A percentile compares a stretch with the other conserved stretches of the same genome.
Evolutionary conservation across 805 yeast species (phyloP).

Genomic region (Nematodospora valgi): DNA sequence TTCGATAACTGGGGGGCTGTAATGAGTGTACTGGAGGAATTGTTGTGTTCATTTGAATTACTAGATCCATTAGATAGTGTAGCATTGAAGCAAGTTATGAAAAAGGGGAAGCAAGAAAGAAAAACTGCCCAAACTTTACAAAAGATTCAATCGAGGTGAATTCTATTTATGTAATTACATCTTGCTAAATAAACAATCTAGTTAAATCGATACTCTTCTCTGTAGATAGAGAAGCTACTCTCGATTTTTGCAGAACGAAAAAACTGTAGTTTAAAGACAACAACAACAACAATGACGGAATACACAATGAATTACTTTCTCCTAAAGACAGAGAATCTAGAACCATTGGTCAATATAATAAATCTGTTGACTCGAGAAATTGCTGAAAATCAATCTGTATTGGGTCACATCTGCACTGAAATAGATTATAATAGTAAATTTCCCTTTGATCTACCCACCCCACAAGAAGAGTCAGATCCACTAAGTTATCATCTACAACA

Average conservation of each 20-base stretch:
- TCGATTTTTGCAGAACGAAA: no score
- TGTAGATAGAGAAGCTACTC: no score
- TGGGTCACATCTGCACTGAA: constrained; percentile 18
- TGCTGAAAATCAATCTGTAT: constrained; percentile 20
- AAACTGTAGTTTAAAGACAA: no score
- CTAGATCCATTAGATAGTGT: constrained; percentile 91
- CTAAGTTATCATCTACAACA: constrained; percentile 18
- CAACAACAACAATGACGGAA: no score
- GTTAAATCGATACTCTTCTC: no score
- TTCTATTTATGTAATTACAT: background rate
- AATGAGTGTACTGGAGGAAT: constrained; percentile 92
- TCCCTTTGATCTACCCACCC: constrained; percentile 4
- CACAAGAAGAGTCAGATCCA: constrained; percentile 10
- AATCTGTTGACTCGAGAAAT: constrained; percentile 20
- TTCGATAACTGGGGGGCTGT: constrained; percentile 89
- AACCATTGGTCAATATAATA: constrained; percentile 24
- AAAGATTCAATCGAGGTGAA: constrained; percentile 6
- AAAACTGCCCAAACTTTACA: constrained; percentile 45
- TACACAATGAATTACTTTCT: background rate
- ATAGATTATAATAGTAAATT: constrained; percentile 19
- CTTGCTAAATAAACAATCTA: background rate
- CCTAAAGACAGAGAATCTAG: constrained; percentile 28
- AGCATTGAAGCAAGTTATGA: constrained; percentile 93
- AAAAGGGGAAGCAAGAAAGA: constrained; percentile 86
- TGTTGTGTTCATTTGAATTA: constrained; percentile 88